Conservation (phyloP, 345 rosid genomes). For the Mercurialis annua region DNA sequence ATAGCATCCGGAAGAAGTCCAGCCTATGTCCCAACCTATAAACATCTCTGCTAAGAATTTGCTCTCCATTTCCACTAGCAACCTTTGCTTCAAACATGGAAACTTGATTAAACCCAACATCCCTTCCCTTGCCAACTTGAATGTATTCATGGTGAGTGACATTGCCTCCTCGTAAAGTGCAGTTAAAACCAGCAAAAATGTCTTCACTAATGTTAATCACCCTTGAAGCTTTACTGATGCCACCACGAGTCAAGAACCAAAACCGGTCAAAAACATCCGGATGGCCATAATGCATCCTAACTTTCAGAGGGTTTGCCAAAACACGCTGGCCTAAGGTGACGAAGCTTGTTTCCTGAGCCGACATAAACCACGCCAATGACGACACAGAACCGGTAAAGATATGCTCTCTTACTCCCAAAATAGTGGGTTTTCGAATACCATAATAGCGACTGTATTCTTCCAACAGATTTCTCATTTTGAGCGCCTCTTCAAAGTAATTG, state of each 20-base stretch:
- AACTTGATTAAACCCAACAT: conserved; percentile 93
- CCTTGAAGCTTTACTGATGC: conserved; percentile 93
- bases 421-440: conserved; percentile 78
- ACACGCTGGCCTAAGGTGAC: conserved; percentile 98
- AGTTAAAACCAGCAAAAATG: conserved; percentile 98
- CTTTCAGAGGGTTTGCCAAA: conserved; percentile 90
- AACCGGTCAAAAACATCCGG: conserved; percentile 98
- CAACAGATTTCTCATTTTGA: conserved; percentile 91
- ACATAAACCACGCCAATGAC: conserved; percentile 45
- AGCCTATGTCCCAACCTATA: conserved; percentile 94
- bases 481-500: conserved; percentile 96
- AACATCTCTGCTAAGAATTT: conserved; percentile 93
- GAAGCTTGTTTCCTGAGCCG: conserved; percentile 30
- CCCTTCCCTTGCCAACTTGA: conserved; percentile 99
- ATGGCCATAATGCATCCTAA: conserved; percentile 98
- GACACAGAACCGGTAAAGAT: conserved; percentile 97
- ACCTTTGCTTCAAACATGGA: conserved; percentile 99
- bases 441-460: conserved; percentile 72
- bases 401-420: conserved; percentile 94
- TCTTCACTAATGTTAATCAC: conserved; percentile 98
- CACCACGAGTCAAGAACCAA: conserved; percentile 96
- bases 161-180: conserved; percentile 96
- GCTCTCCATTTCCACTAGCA: conserved; percentile 99
- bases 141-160: conserved; percentile 96
- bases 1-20: conserved; percentile 95